Conservation (phyloP, 768 basidiomycete species). For the Tremella fuciformis region DNA sequence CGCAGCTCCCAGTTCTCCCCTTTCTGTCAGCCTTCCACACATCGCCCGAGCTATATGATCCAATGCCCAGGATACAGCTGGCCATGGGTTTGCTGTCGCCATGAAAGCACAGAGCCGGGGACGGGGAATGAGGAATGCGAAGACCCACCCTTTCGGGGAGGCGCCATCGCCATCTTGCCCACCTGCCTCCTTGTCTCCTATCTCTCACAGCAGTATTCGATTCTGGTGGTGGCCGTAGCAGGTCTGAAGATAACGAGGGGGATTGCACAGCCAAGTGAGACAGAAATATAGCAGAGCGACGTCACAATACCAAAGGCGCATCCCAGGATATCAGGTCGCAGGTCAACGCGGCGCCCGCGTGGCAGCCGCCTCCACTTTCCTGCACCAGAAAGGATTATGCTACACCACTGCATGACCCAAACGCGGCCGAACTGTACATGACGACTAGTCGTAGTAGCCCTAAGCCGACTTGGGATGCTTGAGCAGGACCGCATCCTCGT, state of each 20-base stretch:
- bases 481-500: constrained; percentile 49
- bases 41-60: background rate
- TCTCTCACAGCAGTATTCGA: no score
- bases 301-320: no score
- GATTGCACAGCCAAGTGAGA: no score
- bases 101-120: background rate
- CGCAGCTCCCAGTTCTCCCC: constrained; percentile 98
- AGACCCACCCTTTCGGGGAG: constrained; percentile 27
- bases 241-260: no score
- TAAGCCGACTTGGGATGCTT: constrained; percentile 31
- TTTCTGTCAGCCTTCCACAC: constrained; percentile 23
- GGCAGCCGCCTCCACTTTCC: no score
- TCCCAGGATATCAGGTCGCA: no score
- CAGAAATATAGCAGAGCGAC: no score
- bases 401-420: background rate
- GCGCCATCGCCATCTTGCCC: constrained; percentile 12
- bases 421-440: constrained; percentile 7
- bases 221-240: no score
- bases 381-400: background rate
- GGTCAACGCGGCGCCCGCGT: no score
- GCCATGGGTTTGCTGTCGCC: background rate
- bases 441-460: background rate
- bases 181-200: no score
- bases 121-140: constrained; percentile 5
- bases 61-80: background rate